Base-by-base conservation (phyloP, 1,284 basidiomycete genomes). In the Pseudozyma hubeiensis region DNA sequence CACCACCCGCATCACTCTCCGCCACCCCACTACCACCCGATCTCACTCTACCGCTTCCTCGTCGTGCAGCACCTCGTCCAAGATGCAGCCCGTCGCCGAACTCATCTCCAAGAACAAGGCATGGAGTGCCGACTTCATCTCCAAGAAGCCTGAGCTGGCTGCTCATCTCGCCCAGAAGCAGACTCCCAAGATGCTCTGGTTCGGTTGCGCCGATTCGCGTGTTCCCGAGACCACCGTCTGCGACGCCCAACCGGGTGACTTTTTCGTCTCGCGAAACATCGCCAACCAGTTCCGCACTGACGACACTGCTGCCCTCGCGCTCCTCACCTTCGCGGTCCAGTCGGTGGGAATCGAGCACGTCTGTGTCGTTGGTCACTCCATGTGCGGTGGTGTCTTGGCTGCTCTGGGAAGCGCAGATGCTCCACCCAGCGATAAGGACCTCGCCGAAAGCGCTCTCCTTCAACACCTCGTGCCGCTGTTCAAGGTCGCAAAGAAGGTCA, bases 301-400 rank as follows among this genome's bases (percentile, higher is more conserved):
- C 66, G 95, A 98, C 85, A 89, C 90, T 78, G 93, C 89, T 73
- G 90, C 90, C 1, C 87, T 90, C 51, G 89, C 93, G 1, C 92
- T 93, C 2, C 88, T 98, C 66, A 87, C 90, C 8, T 97, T 92
- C 84, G 94, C 92, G 8, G 87, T 97, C 41, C 88, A 89, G 72
- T 87, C 88, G 75, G 87, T 97, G 62, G 91, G 91, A 60, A 91
- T 95, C 44, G 88, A 92, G 85, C 92, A 97, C 86, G 91, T 94
- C 69, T 87, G 93, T 62, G 86, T 94, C 9, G 71, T 82, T 50
- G 85, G 85, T 16, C 85, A 85, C 79, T 85, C 83, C 1, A 80
- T 78, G 37, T 86, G 85, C 66, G 85, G 85, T 34, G 85, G 85
- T 55, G 83, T 86, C 41, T 62, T 58, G 19, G 85, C 85, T 1